Evolutionary conservation across 192 early-diverging fungal species (phyloP), one percentile per base, ranked within the genome.

Genomic region (Jimgerdemannia lactiflua): DNA sequence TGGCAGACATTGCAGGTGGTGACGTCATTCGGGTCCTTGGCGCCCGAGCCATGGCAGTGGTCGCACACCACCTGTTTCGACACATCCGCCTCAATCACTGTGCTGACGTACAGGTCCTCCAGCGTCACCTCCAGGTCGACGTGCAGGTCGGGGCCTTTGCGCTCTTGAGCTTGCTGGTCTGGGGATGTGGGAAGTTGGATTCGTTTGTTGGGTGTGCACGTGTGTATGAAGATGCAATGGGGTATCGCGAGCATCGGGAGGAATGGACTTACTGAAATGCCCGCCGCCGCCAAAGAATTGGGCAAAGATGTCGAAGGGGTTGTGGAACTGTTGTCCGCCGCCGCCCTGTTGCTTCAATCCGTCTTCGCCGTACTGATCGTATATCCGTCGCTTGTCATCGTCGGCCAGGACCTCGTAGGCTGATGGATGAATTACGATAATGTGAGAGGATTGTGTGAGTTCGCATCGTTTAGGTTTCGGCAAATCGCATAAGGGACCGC

Each of bases 281-380:
- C 85, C 86, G 20, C 84, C 74, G 54, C 90, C 91, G 68, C 90
- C 90, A 88, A 93, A 92, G 83, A 92, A 96, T 85, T 98, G 94
- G 4, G 91, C 88, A 83, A 99, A 99, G 64, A 99, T 97, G 82
- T 99, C 98, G 82, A 98, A 99, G 14, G 98, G 97, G 79, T 99
- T 93, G 73, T 96, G 95, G 89, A 95, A 95, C 42, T 88, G 85
- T n/a, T 85, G 77, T 4, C 85, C 85, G 42, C 88, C 88, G 44
- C 86, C 83, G 63, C 88, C 89, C 1, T 84, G 81, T 67, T 88
- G 82, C 79, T 97, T 94, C 69, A 99, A 85, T 14, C 97, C 98
- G 75, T 99, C 98, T 81, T 98, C 97, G 43, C 98, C 98, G 73
- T 96, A 96, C 43, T 90, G 89, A 80, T 97, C 95, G 80, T 96